These are phyloP conservation scores for Afroboletus lepidellus DNA, from an alignment of 1,284 basidiomycete species.

Conservation along the genomic window DNA sequence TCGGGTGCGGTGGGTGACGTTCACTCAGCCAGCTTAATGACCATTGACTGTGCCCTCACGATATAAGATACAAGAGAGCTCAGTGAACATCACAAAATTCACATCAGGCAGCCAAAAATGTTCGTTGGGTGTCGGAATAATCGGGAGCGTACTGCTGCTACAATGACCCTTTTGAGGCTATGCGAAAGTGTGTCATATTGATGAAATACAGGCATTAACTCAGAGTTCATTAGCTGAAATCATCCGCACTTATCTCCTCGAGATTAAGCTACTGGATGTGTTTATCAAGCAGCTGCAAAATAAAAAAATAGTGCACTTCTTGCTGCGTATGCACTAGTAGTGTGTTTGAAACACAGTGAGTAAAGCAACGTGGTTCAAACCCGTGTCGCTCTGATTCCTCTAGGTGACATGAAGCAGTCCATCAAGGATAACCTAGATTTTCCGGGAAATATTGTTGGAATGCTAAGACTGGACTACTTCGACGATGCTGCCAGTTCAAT, in stretches of 20 bases:
- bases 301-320: slow-evolving; percentile 9
- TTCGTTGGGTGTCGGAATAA: neutral
- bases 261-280: neutral
- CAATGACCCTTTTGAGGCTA: slow-evolving; percentile 16
- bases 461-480: slow-evolving; percentile 29
- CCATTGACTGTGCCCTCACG: too few species aligned
- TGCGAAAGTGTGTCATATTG: slow-evolving; percentile 2
- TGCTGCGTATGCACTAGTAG: slow-evolving; percentile 10
- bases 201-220: too few species aligned
- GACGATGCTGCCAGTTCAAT: slow-evolving; percentile 27
- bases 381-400: neutral
- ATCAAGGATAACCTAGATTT: slow-evolving; percentile 8
- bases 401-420: slow-evolving; percentile 20
- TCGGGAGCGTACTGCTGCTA: slow-evolving; percentile 21
- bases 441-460: too few species aligned
- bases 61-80: slow-evolving; percentile 11
- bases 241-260: neutral
- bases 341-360: slow-evolving; percentile 14
- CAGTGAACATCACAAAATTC: neutral
- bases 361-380: neutral
- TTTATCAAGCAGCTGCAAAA: slow-evolving; percentile 9
- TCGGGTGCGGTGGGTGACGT: slow-evolving; percentile 20
- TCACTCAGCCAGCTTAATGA: too few species aligned
- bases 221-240: neutral
- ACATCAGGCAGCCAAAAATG: slow-evolving; percentile 13